Percentiles rank a stretch among this genome's conserved stretches.
phyloP scores from a whole-genome alignment of 345 rosid genomes.

The Sonneratia caseolaris region DNA sequence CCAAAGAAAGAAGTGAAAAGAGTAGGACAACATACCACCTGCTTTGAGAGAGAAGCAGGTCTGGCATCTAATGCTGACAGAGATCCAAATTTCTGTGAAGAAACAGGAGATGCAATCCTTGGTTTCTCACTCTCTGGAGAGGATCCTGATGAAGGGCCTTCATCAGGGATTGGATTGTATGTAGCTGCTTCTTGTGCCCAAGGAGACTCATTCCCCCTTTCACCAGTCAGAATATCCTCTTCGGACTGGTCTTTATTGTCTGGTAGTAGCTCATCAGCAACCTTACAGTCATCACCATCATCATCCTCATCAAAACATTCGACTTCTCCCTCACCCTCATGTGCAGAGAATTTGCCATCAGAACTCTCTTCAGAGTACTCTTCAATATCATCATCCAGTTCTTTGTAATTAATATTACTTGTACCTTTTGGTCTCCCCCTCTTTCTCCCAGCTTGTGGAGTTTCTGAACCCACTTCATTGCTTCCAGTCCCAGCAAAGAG shows the following conservation, averaged over 20 bases:
- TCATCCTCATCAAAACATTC: conserved; percentile 38
- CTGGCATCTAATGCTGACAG: conserved; percentile 92
- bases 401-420: conserved; percentile 80
- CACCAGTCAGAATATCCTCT: conserved; percentile 55
- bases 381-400: conserved; percentile 80
- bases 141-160: conserved; percentile 85
- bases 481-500: conserved; percentile 44
- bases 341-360: conserved; percentile 71
- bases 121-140: conserved; percentile 65
- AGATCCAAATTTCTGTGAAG: conserved; percentile 90
- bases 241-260: conserved; percentile 62
- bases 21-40: conserved; percentile 45
- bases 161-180: conserved; percentile 41
- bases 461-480: conserved; percentile 26
- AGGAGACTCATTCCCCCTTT: conserved; percentile 42
- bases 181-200: conserved; percentile 41
- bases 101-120: conserved; percentile 71
- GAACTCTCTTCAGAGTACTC: conserved; percentile 84
- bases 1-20: conserved; percentile 1
- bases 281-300: conserved; percentile 67
- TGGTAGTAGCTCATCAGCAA: conserved; percentile 42
- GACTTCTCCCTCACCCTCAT: conserved; percentile 86
- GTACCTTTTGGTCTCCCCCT: conserved; percentile 83
- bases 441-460: conserved; percentile 56
- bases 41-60: conserved; percentile 71